A percentile compares a stretch with the other conserved stretches of the same genome.
Evolutionary conservation across 306 rosid species (phyloP).

Genomic region (Styphnolobium japonicum): DNA sequence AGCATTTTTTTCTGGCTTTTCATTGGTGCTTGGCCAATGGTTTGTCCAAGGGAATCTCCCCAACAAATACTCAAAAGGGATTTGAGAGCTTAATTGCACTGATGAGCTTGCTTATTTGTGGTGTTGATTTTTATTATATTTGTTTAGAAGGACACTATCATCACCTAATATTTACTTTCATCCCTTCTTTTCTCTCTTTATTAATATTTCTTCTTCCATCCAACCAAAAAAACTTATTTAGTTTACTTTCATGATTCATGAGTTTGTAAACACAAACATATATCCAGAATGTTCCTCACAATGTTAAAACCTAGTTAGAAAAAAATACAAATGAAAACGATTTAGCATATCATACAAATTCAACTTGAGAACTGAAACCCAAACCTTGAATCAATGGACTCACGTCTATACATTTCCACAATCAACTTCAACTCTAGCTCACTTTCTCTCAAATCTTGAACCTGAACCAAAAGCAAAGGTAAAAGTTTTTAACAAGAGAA

Average conservation of each 20-base stretch:
- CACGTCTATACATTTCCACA: constrained; percentile 79
- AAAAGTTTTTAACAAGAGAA: background rate
- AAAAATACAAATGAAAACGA: background rate
- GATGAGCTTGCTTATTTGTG: background rate
- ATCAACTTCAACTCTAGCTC: constrained; percentile 67
- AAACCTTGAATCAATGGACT: constrained; percentile 86
- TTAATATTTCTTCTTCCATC: background rate
- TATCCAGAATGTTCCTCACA: background rate
- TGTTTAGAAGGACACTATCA: background rate
- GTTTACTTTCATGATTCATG: background rate
- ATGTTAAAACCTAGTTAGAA: background rate
- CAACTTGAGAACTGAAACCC: constrained; percentile 16
- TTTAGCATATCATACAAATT: constrained; percentile 8
- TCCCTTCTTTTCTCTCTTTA: background rate
- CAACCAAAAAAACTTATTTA: background rate
- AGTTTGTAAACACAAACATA: background rate
- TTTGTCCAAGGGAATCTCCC: background rate
- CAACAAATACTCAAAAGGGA: background rate
- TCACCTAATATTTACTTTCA: background rate
- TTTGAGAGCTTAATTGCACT: background rate
- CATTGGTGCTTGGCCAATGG: background rate
- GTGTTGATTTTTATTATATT: background rate
- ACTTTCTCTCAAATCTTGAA: constrained; percentile 57
- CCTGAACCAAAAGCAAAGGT: constrained; percentile 46
- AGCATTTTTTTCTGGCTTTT: background rate